Evolutionary conservation across 768 basidiomycete species (phyloP).

Genomic region (Dictyophora rubrovolvata): DNA sequence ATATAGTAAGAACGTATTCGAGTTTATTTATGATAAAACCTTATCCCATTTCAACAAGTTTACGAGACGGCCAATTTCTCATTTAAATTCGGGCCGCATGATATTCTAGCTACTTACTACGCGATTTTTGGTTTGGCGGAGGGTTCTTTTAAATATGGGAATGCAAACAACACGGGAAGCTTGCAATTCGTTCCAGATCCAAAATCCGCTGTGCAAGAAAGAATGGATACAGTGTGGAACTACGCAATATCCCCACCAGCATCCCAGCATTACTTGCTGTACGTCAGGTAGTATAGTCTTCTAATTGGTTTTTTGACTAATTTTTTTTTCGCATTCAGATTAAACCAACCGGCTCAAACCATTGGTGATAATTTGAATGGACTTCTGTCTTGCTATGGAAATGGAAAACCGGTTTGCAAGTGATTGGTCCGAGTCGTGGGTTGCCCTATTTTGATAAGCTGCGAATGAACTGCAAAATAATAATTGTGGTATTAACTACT

Average conservation of each 20-base stretch:
- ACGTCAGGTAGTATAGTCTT: neutral
- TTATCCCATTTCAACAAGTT: neutral
- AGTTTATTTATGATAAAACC: neutral
- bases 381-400: no score
- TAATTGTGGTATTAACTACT: no score
- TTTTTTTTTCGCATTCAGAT: neutral
- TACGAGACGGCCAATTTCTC: slow-evolving; percentile 1
- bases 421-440: no score
- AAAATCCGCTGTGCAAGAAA: neutral
- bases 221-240: neutral
- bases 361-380: neutral
- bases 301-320: neutral
- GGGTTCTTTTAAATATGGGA: slow-evolving; percentile 3
- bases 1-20: neutral
- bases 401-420: no score
- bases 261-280: neutral
- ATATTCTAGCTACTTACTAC: neutral
- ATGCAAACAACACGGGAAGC: neutral
- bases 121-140: neutral
- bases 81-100: neutral
- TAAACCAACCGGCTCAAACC: neutral
- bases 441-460: no score
- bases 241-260: neutral
- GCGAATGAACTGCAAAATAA: no score
- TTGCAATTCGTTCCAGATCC: neutral